Evolutionary conservation across 441 rosid species (phyloP).

Genomic region (Melastoma candidum): DNA sequence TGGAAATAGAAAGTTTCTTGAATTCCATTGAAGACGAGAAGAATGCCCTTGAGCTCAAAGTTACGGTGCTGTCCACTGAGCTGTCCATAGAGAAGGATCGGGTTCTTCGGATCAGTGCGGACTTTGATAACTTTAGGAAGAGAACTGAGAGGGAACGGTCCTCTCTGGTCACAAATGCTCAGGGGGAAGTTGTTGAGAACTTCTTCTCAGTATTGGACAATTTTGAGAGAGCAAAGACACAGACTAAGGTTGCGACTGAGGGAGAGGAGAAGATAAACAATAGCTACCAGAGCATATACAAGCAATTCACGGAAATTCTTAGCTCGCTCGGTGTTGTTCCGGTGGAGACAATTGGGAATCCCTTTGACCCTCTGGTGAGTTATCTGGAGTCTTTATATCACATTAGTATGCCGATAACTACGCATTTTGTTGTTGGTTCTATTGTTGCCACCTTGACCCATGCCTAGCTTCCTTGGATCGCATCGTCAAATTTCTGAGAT

Average conservation of each 20-base stretch:
- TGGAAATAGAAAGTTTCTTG: slow-evolving; percentile 54
- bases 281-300: slow-evolving; percentile 91
- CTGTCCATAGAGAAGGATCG: slow-evolving; percentile 14
- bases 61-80: slow-evolving; percentile 47
- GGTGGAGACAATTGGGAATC: slow-evolving; percentile 75
- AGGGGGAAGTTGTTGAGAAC: slow-evolving; percentile 85
- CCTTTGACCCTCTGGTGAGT: slow-evolving; percentile 92
- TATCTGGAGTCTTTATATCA: neutral
- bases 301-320: slow-evolving; percentile 78
- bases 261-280: slow-evolving; percentile 83
- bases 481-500: neutral
- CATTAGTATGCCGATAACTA: neutral
- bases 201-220: slow-evolving; percentile 73
- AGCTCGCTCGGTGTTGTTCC: slow-evolving; percentile 65
- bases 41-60: slow-evolving; percentile 40
- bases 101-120: slow-evolving; percentile 69
- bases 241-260: slow-evolving; percentile 73
- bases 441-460: neutral
- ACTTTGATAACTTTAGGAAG: slow-evolving; percentile 92
- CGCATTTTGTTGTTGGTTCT: neutral
- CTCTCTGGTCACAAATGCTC: slow-evolving; percentile 69
- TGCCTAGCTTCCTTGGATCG: neutral
- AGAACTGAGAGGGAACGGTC: slow-evolving; percentile 83
- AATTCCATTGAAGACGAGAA: slow-evolving; percentile 73
- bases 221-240: slow-evolving; percentile 89